Evolutionary conservation across 805 yeast genomes (phyloP).

Genomic region (Candida multigemmis): DNA sequence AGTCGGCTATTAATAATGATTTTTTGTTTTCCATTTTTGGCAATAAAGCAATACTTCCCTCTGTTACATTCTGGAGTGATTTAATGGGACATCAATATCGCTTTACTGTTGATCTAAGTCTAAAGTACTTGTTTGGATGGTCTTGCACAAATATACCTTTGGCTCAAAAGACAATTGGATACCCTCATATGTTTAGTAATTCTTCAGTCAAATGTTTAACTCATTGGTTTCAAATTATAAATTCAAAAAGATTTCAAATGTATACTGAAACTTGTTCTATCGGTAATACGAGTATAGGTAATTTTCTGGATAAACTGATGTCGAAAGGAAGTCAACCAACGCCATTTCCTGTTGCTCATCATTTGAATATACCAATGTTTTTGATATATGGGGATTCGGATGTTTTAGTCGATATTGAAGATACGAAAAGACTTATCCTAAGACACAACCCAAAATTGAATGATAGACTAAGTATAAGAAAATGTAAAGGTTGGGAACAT

Average conservation of each 20-base stretch:
- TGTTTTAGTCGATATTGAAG: constrained; percentile 17
- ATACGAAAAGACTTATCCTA: constrained; percentile 12
- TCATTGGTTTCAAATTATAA: constrained; percentile 25
- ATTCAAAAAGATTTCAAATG: constrained; percentile 21
- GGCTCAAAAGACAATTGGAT: constrained; percentile 16
- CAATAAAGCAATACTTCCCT: constrained; percentile 16
- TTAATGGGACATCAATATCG: constrained; percentile 13
- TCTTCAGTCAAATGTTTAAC: constrained; percentile 17
- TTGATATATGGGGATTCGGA: constrained; percentile 20
- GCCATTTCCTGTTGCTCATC: constrained; percentile 21
- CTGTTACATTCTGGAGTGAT: constrained; percentile 19
- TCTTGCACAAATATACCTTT: constrained; percentile 11
- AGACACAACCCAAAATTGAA: constrained; percentile 15
- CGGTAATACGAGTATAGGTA: constrained; percentile 14
- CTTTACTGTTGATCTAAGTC: constrained; percentile 13
- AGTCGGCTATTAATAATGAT: constrained; percentile 14
- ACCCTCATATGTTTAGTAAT: constrained; percentile 21
- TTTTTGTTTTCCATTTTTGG: constrained; percentile 18
- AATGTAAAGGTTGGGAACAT: constrained; percentile 19
- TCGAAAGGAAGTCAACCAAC: constrained; percentile 10
- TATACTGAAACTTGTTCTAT: constrained; percentile 17
- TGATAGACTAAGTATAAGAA: constrained; percentile 9
- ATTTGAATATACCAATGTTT: constrained; percentile 17
- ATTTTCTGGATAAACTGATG: constrained; percentile 8
- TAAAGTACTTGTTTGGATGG: constrained; percentile 19